phyloP scores from a whole-genome alignment of 2,329 filamentous ascomycete genomes.

The Bipolaris sorokiniana region DNA sequence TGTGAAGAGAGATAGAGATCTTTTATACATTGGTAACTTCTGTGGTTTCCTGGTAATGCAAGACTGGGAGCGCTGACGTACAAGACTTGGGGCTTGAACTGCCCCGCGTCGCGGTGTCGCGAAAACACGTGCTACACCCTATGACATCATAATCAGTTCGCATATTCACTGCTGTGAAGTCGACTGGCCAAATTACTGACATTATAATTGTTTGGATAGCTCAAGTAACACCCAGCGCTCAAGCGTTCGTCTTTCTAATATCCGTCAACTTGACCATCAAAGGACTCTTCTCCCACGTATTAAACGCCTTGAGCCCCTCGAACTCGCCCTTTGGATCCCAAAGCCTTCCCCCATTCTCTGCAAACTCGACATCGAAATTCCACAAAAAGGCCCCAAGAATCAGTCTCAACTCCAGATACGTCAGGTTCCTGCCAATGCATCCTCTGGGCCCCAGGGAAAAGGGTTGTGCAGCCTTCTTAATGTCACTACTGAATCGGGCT shows the following conservation, averaged over 20 bases:
- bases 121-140: slow-evolving; percentile 8
- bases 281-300: slow-evolving; percentile 45
- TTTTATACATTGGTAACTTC: slow-evolving; percentile 1
- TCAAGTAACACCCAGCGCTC: background rate
- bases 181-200: background rate
- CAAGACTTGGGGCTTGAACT: slow-evolving; percentile 14
- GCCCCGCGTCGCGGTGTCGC: slow-evolving; percentile 24
- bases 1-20: background rate
- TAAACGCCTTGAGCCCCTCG: slow-evolving; percentile 37
- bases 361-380: slow-evolving; percentile 45
- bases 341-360: slow-evolving; percentile 29
- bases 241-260: slow-evolving; percentile 29
- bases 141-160: background rate
- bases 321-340: slow-evolving; percentile 40
- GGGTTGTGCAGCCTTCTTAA: slow-evolving; percentile 40
- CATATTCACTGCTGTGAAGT: background rate
- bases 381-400: slow-evolving; percentile 42
- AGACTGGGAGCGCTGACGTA: slow-evolving; percentile 12
- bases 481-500: slow-evolving; percentile 25
- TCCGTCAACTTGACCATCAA: slow-evolving; percentile 42
- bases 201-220: background rate
- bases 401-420: slow-evolving; percentile 46
- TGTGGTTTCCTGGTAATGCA: background rate
- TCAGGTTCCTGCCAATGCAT: slow-evolving; percentile 42
- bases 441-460: slow-evolving; percentile 41